phyloP scores from a whole-genome alignment of 345 rosid species.

The Melaleuca alternifolia region DNA sequence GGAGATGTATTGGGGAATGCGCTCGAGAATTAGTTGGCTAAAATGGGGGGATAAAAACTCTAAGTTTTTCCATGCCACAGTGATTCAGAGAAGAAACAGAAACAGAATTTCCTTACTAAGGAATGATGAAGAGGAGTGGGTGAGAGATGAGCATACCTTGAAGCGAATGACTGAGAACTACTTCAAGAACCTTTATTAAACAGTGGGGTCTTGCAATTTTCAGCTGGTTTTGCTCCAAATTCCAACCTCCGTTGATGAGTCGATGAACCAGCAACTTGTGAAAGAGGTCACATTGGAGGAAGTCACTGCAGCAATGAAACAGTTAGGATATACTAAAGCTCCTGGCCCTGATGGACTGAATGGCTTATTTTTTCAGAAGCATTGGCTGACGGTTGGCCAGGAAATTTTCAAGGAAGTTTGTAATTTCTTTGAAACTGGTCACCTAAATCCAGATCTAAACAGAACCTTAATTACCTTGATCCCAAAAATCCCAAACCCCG shows the following conservation, averaged over 20 bases:
- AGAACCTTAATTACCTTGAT: too few species aligned
- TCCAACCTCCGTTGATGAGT: fast-evolving
- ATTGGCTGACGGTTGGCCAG: fast-evolving
- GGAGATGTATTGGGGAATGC: not conserved
- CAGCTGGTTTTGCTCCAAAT: not conserved
- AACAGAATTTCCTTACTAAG: not conserved
- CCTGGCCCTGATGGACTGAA: fast-evolving
- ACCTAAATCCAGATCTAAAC: too few species aligned
- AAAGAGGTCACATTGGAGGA: too few species aligned
- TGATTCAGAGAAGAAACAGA: not conserved
- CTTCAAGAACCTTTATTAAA: too few species aligned
- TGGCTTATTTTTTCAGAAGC: fast-evolving
- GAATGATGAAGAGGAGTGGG: fast-evolving
- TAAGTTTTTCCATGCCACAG: not conserved
- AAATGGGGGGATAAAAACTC: not conserved
- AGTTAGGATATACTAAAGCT: too few species aligned
- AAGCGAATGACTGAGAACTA: not conserved
- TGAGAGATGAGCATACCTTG: not conserved
- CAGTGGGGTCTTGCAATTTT: fast-evolving
- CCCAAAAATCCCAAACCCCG: too few species aligned
- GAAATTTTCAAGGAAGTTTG: fast-evolving
- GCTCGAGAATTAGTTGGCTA: fast-evolving
- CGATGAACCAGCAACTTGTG: not conserved
- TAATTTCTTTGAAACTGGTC: too few species aligned
- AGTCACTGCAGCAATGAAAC: too few species aligned